Evolutionary conservation across 805 yeast species (phyloP), one percentile per base, ranked within the genome.

Genomic region (Sugiyamaella qingdaonensis): DNA sequence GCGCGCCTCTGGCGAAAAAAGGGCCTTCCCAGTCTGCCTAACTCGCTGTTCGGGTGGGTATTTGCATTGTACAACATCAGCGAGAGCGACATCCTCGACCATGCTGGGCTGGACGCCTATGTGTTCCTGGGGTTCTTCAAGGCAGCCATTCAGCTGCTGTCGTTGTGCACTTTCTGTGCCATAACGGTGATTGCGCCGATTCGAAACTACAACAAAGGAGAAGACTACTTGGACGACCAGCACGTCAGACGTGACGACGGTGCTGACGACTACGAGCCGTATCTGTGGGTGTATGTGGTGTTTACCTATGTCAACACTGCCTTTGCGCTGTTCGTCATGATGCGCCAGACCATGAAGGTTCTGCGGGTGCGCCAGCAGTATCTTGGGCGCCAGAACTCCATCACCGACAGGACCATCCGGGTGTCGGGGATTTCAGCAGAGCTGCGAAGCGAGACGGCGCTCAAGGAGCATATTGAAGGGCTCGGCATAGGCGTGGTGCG

Each of bases 31-130:
- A 63, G 68, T 32, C 72, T 88, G 16, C 83, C 87, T 4, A 59
- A 72, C 36, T 76, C 88, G 2, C 65, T 86, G 10, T 85, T 90
- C 61, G 90, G 91, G 1, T 92, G 98, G 97, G 75, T 91, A 8
- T 79, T 83, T 0, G 79, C 82, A 0, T 71, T 92, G 11, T 79
- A 79, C 64, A 68, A 68, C 10, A 82, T 91, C 16, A 74, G 77
- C 24, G 98, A 92, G 60, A 75, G 79, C 13, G 90, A 89, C 54
- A 79, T 94, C 1, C 75, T 92, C 48, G 92, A 89, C 56, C 85
- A 84, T 63, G 96, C 97, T 2, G 99, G 99, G 0, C 70, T 92
- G 43, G 99, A 92, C 71, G 97, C 97, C 0, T 90, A 80, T 70
- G 98, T 94, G 46, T 92, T 88, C 64, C 70, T 92, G 32, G 90